phyloP scores from a whole-genome alignment of 768 basidiomycete species.

The Russula abietina region DNA sequence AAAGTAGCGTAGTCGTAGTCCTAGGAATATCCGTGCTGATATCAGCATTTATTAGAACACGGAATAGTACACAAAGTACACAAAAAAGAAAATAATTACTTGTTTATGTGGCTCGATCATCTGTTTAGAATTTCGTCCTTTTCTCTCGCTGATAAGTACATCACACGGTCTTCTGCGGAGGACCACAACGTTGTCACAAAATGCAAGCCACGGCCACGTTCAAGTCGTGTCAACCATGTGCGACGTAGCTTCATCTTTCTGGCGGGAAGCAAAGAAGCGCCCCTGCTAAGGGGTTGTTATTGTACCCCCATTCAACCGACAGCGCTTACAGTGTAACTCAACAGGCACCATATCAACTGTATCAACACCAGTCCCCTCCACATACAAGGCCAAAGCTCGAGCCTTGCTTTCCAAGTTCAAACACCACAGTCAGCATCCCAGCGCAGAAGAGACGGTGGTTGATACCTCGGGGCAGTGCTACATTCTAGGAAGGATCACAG shows the following conservation, averaged over 20 bases:
- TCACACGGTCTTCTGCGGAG: not conserved
- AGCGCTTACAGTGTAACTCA: not conserved
- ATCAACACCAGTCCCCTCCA: not conserved
- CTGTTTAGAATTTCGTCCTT: not conserved
- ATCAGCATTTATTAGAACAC: not conserved
- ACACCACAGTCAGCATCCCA: not conserved
- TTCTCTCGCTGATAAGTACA: not conserved
- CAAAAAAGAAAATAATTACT: not conserved
- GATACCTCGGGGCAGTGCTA: not conserved
- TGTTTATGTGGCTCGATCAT: too few relatives aligned
- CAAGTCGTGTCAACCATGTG: not conserved
- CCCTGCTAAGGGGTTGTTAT: not conserved
- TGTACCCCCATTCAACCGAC: not conserved
- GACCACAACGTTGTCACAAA: not conserved
- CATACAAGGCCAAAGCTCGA: not conserved
- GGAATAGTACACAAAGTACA: too few relatives aligned
- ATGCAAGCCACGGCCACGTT: not conserved
- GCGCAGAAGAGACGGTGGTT: not conserved
- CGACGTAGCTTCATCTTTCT: not conserved
- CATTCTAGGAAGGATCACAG: not conserved
- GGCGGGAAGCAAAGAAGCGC: constrained; percentile 1
- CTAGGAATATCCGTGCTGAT: not conserved
- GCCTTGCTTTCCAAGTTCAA: not conserved
- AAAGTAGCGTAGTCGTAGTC: not conserved
- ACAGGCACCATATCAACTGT: not conserved